Percentiles rank a stretch among this genome's conserved stretches.
phyloP scores from a whole-genome alignment of 352 stramenopile genomes.

The Elongisporangium anandrum region DNA sequence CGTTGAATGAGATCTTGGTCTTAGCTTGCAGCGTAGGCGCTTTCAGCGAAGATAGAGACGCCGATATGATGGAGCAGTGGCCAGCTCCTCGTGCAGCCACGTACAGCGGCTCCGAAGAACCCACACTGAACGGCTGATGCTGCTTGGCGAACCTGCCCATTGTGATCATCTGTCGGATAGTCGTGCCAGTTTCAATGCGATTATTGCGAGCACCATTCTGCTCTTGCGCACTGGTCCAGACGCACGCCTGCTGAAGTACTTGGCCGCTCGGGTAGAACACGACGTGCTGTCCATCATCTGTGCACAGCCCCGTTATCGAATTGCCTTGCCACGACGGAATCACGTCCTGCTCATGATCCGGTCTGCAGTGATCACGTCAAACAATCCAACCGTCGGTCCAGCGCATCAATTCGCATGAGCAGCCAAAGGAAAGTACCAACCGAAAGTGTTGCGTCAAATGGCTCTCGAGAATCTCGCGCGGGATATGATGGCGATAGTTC shows the following conservation, averaged over 20 bases:
- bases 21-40: conserved; percentile 27
- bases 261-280: conserved; percentile 67
- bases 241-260: conserved; percentile 59
- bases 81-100: conserved; percentile 38
- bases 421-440: conserved; percentile 8
- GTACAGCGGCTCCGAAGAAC: conserved; percentile 15
- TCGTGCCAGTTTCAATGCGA: conserved; percentile 42
- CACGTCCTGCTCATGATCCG: conserved; percentile 13
- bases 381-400: neutral
- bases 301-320: conserved; percentile 36
- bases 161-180: conserved; percentile 57
- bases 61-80: conserved; percentile 32
- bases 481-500: conserved; percentile 42
- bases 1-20: conserved; percentile 44
- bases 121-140: conserved; percentile 22
- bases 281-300: conserved; percentile 28
- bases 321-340: conserved; percentile 67
- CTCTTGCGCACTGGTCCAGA: conserved; percentile 30
- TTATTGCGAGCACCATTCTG: conserved; percentile 8
- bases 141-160: conserved; percentile 34
- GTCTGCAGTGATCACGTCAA: conserved; percentile 9
- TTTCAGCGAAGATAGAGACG: conserved; percentile 5
- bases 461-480: conserved; percentile 33
- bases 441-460: conserved; percentile 25
- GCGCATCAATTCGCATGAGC: neutral